Base-by-base conservation (phyloP, 495 filamentous ascomycete genomes). In the Podospora pseudocomata region DNA sequence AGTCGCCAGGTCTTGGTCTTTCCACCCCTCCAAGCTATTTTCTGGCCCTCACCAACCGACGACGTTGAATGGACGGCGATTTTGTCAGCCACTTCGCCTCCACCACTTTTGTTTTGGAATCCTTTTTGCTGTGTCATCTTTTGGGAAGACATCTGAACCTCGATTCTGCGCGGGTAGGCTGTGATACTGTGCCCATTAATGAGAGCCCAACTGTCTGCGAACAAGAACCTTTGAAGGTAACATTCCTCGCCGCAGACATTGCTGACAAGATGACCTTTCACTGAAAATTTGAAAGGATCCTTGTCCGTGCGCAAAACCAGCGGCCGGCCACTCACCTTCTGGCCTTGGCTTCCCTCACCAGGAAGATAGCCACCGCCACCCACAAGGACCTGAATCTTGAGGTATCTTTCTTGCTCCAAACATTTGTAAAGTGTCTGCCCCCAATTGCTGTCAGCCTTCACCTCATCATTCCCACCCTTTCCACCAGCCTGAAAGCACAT, bases 341-440 rank as follows among this genome's bases (percentile, higher is more conserved):
- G n/a, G n/a, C n/a, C 16, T 20, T 19, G 23, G 23, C 0, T 19
- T 11, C n/a, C n/a, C n/a, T 58, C 9, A 2, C n/a, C 23, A 9
- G 55, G 55, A 18, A 20, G 5, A 26, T 20, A 58, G 3, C n/a
- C 55, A 13, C n/a, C 55, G 0, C 55, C n/a, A 2, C n/a, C 23
- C 6, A 58, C n/a, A 23, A 58, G 55, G 6, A 58, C n/a, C 18
- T 58, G 55, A 0, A 58, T 20, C n/a, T 58, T 19, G n/a, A 58
- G n/a, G n/a, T 20, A 58, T 13, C 23, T 26, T 20, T 58, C 55
- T n/a, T 58, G 55, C 55, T 58, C 80, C 20, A 89, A 70, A 71
- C 87, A 90, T 59, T 85, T 79, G 28, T 81, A 82, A n/a, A 82
- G 72, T n/a, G 72, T 65, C n/a, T 72, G 72, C 59, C 79, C 77